These are phyloP conservation scores for Porphyrellus cyaneotinctus DNA, from an alignment of 768 basidiomycete species.

Conservation along the genomic window DNA sequence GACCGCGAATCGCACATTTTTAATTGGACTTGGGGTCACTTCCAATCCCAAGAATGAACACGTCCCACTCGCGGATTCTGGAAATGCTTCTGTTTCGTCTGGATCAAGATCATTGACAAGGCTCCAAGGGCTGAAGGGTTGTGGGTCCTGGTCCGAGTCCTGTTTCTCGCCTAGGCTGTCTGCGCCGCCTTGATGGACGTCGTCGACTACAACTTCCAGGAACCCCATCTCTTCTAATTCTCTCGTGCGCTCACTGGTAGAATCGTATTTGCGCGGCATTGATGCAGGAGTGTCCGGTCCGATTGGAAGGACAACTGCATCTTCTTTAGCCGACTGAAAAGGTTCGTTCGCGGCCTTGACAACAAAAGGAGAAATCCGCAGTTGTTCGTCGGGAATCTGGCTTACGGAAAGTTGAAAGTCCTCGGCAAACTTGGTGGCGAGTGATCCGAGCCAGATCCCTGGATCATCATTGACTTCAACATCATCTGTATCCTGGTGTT, in stretches of 20 bases:
- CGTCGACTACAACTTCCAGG: not conserved
- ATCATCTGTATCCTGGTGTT: not conserved
- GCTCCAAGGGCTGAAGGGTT: not conserved
- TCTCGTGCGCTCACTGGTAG: not conserved
- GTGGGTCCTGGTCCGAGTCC: not conserved
- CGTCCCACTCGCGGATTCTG: not conserved
- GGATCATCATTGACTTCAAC: not conserved
- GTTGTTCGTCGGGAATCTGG: not conserved
- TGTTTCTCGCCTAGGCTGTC: not conserved
- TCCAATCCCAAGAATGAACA: not conserved
- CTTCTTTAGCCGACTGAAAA: not conserved
- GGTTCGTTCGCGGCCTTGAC: not conserved
- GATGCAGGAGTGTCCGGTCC: not conserved
- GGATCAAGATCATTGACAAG: not conserved
- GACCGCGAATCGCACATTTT: constrained; percentile 1
- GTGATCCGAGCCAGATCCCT: not conserved
- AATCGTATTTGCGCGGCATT: not conserved
- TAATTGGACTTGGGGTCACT: not conserved
- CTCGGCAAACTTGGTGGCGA: not conserved
- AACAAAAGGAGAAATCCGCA: not conserved
- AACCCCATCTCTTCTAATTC: not conserved
- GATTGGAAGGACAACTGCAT: not conserved
- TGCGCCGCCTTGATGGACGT: not conserved
- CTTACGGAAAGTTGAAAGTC: not conserved
- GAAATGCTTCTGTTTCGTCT: not conserved